A percentile compares a stretch with the other conserved stretches of the same genome.
phyloP scores from a whole-genome alignment of 2,329 filamentous ascomycete genomes.

The Oidium heveae region DNA sequence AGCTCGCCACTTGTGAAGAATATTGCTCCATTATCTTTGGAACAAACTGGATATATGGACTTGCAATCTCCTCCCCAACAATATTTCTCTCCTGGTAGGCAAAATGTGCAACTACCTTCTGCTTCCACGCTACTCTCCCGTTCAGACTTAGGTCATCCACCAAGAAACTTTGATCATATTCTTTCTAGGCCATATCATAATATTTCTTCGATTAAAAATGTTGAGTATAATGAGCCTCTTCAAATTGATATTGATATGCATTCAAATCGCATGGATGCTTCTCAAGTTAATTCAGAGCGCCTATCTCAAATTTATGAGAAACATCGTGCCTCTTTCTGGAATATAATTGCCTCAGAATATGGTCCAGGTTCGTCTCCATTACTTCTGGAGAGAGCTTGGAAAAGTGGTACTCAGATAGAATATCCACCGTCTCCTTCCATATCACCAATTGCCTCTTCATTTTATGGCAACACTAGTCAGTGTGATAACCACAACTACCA shows the following conservation, averaged over 20 bases:
- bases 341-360: constrained; percentile 45
- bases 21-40: constrained; percentile 24
- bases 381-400: constrained; percentile 45
- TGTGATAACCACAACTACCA: constrained; percentile 17
- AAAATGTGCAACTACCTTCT: constrained; percentile 17
- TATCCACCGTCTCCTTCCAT: constrained; percentile 14
- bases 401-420: constrained; percentile 15
- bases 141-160: constrained; percentile 25
- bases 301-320: constrained; percentile 44
- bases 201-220: constrained; percentile 20
- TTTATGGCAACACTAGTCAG: constrained; percentile 5
- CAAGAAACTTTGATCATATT: constrained; percentile 24
- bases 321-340: constrained; percentile 50
- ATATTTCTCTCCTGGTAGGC: constrained; percentile 16
- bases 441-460: constrained; percentile 8
- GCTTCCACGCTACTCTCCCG: constrained; percentile 22
- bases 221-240: constrained; percentile 17
- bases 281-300: constrained; percentile 28
- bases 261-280: constrained; percentile 16
- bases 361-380: constrained; percentile 34
- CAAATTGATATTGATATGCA: constrained; percentile 32
- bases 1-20: constrained; percentile 25
- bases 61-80: constrained; percentile 13
- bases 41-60: constrained; percentile 14
- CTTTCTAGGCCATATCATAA: constrained; percentile 36